Percentiles rank a stretch among this genome's conserved stretches.
Conservation (phyloP, 345 rosid genomes). For the Cardamine chenopodiifolia region DNA sequence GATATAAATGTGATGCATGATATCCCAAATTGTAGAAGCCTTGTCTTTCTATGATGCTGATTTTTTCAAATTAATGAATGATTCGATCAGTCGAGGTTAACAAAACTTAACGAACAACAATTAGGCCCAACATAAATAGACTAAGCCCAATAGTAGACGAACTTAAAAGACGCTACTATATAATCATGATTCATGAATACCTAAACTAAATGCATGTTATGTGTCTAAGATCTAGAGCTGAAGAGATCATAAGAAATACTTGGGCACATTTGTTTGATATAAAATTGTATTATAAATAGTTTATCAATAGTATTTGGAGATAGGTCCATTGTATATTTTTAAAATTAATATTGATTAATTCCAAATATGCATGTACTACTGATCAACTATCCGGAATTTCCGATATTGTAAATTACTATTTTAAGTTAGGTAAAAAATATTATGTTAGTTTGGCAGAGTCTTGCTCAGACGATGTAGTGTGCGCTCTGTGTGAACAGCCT, state of each 20-base stretch:
- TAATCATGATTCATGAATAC: not conserved
- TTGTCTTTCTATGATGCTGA: too few relatives aligned
- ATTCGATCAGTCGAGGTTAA: too few relatives aligned
- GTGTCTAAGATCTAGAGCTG: not conserved
- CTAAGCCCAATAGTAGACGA: constrained; percentile 2
- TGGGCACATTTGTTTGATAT: not conserved
- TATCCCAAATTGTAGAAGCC: too few relatives aligned
- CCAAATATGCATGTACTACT: not conserved
- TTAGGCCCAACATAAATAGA: not conserved
- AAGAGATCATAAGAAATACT: not conserved
- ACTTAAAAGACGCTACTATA: not conserved
- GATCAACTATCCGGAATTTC: not conserved
- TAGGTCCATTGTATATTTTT: not conserved
- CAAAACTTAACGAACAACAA: not conserved
- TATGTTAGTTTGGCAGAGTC: constrained; percentile 16
- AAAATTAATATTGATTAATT: not conserved
- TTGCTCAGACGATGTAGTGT: constrained; percentile 2
- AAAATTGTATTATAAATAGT: not conserved
- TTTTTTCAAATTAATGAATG: too few relatives aligned
- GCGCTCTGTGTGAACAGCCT: constrained; percentile 11
- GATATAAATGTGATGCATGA: not conserved
- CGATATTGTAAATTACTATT: not conserved
- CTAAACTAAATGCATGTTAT: not conserved
- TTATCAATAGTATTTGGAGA: not conserved
- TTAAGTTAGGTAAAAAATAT: constrained; percentile 11